A percentile compares a stretch with the other conserved stretches of the same genome.
Conservation (phyloP, 1,284 basidiomycete genomes). For the Nidula niveotomentosa region DNA sequence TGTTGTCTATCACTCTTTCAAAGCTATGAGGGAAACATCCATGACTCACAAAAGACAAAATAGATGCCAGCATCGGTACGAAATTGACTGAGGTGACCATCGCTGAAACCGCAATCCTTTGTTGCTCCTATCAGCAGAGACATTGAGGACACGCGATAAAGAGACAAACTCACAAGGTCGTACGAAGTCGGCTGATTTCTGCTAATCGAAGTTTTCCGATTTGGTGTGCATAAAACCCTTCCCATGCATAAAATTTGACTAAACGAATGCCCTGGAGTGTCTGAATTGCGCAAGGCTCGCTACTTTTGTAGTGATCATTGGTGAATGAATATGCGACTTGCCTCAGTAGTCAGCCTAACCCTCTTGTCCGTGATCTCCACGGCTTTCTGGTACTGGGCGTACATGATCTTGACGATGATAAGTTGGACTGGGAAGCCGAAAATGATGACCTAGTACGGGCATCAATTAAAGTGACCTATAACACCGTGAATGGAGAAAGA, state of each 20-base stretch:
- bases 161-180: conserved; percentile 41
- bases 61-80: conserved; percentile 68
- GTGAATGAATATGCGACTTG: not conserved
- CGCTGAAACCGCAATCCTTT: conserved; percentile 47
- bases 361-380: conserved; percentile 75
- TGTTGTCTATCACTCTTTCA: not conserved
- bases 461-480: not conserved
- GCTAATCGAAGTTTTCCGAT: conserved; percentile 48
- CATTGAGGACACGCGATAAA: too few species aligned
- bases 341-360: conserved; percentile 61
- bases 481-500: conserved; percentile 1
- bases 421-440: conserved; percentile 65
- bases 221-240: conserved; percentile 58
- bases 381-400: conserved; percentile 62
- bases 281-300: conserved; percentile 17
- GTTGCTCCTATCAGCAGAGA: not conserved
- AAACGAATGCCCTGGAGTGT: conserved; percentile 64
- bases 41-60: conserved; percentile 63
- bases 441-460: conserved; percentile 42
- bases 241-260: conserved; percentile 64
- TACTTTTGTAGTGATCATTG: too few species aligned
- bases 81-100: conserved; percentile 60
- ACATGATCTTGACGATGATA: conserved; percentile 63
- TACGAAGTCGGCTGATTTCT: conserved; percentile 53
- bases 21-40: not conserved